A percentile compares a stretch with the other conserved stretches of the same genome.
Evolutionary conservation across 1,284 basidiomycete species (phyloP).

Genomic region (Austropuccinia psidii): DNA sequence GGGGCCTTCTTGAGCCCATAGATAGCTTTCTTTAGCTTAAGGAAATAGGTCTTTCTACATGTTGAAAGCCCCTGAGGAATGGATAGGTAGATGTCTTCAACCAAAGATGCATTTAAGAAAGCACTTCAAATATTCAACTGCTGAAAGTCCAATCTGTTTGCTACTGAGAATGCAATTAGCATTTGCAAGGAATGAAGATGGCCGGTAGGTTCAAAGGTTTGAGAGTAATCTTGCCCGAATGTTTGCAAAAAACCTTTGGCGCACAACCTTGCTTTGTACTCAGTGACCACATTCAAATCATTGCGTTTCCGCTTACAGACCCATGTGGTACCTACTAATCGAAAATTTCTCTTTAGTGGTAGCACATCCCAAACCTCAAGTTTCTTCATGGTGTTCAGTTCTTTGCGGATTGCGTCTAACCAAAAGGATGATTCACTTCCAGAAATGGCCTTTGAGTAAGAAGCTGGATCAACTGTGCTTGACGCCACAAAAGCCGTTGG

Average conservation of each 20-base stretch:
- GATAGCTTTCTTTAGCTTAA: not conserved
- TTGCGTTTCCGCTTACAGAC: not conserved
- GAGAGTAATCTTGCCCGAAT: not conserved
- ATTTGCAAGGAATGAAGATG: not conserved
- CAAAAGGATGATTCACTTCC: no score
- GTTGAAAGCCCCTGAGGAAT: not conserved
- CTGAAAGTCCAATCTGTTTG: not conserved
- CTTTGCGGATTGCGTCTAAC: not conserved
- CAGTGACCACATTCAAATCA: no score
- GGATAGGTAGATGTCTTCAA: not conserved
- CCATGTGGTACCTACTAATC: not conserved
- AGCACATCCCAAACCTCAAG: not conserved
- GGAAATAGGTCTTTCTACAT: not conserved
- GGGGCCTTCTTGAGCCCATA: no score
- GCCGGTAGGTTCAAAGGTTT: not conserved
- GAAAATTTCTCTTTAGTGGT: not conserved
- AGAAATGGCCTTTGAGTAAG: no score
- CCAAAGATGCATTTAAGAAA: not conserved
- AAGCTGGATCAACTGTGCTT: no score
- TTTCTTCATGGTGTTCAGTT: not conserved
- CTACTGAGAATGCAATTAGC: not conserved
- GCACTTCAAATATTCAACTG: no score
- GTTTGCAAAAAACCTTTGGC: not conserved
- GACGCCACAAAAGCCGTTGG: no score
- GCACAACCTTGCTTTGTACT: not conserved